These are phyloP conservation scores for Phytomonas sp. DNA, from an alignment of 208 protist genomes.

Conservation along the genomic window DNA sequence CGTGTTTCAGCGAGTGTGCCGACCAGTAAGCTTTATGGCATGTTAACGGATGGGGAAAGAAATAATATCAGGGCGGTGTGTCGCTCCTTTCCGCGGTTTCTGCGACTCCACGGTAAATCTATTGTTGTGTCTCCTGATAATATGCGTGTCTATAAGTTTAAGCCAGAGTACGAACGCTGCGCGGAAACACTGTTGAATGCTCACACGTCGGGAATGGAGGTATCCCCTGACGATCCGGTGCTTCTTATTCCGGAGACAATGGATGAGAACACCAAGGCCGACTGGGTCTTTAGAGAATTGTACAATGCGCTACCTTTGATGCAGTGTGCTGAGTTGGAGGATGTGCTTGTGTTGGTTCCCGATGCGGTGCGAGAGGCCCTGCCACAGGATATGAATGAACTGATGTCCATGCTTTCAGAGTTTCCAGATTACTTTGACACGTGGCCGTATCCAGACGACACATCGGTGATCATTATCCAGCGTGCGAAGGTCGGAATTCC, in stretches of 20 bases:
- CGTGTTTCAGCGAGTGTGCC: conserved; percentile 45
- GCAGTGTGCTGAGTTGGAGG: conserved; percentile 68
- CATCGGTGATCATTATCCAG: conserved; percentile 52
- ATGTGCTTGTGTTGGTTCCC: conserved; percentile 68
- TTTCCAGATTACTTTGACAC: conserved; percentile 67
- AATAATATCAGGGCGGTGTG: conserved; percentile 38
- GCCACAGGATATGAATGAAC: conserved; percentile 26
- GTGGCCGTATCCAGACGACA: conserved; percentile 74
- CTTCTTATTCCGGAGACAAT: conserved; percentile 54
- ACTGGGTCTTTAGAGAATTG: conserved; percentile 69
- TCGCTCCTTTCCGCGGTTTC: conserved; percentile 72
- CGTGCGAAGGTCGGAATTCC: conserved; percentile 64
- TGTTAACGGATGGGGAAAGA: conserved; percentile 54
- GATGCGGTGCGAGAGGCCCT: conserved; percentile 53
- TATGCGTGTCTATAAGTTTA: conserved; percentile 64
- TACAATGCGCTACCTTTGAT: conserved; percentile 82
- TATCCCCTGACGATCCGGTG: conserved; percentile 59
- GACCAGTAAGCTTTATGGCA: conserved; percentile 46
- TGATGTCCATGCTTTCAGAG: conserved; percentile 30
- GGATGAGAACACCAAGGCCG: conserved; percentile 42
- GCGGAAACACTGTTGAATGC: conserved; percentile 69
- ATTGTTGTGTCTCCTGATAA: conserved; percentile 68
- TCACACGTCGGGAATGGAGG: conserved; percentile 36
- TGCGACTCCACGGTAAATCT: conserved; percentile 68
- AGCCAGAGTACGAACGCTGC: conserved; percentile 63